Evolutionary conservation across 2,329 filamentous ascomycete genomes (phyloP), one percentile per base, ranked within the genome.

Genomic region (Dothistroma septosporum): DNA sequence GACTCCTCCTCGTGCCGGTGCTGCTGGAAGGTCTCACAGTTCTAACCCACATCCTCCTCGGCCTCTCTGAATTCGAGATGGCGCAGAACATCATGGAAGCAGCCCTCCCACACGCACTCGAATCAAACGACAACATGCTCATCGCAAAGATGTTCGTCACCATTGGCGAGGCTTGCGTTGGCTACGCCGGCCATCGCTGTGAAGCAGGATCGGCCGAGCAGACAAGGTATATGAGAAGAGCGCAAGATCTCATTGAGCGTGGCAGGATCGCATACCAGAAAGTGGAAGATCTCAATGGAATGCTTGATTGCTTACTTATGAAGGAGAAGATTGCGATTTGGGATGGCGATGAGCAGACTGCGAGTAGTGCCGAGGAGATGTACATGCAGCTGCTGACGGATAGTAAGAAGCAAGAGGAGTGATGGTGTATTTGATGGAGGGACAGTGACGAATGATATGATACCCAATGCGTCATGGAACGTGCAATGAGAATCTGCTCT

Each of bases 221-320:
- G 46, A 61, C 61, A 5, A 55, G 60, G n/a, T 59, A 63, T 9
- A 64, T 75, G 60, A 64, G 70, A 22, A 53, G 55, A 9, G 72
- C 72, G 6, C 64, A 68, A 16, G 59, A 64, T 3, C 66, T 67
- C 52, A 60, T 75, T 8, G 72, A 74, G 35, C 61, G 70, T 12
- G 70, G 70, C 3, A 57, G 68, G 41, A 69, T 74, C 53, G 83
- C 87, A 63, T 95, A 85, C 72, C 83, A 85, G 47, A 81, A 79
- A 52, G 78, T 91, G 14, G 86, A 90, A 71, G 89, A 90, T 71
- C 76, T 87, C 14, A 76, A 79, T n/a, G 86, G 85, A 57, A 87
- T 90, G 75, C 87, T 90, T 70, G 88, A 92, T 74, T 86, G 90
- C 79, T 83, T 92, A 77, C 87, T 88, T 21, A 94, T 94, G 79